These are phyloP conservation scores for Ustilago loliicola DNA, from an alignment of 1,284 basidiomycete species.

Conservation along the genomic window DNA sequence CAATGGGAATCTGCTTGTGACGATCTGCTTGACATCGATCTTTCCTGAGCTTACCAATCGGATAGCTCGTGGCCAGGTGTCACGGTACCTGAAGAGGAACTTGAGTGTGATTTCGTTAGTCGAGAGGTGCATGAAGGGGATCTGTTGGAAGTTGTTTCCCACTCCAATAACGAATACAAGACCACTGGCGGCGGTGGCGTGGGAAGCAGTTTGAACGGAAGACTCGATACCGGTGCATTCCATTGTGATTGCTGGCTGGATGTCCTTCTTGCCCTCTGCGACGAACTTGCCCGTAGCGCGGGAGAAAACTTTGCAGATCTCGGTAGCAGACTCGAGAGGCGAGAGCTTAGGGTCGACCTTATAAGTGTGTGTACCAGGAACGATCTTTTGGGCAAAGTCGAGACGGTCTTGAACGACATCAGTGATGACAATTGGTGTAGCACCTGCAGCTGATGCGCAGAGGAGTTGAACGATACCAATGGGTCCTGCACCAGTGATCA, in stretches of 20 bases:
- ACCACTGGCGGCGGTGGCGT: constrained; percentile 73
- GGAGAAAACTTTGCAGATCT: constrained; percentile 62
- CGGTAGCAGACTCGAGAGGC: constrained; percentile 48
- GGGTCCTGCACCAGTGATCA: constrained; percentile 70
- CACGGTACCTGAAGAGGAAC: constrained; percentile 72
- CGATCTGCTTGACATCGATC: constrained; percentile 87
- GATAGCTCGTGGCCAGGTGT: constrained; percentile 83
- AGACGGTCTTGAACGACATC: constrained; percentile 74
- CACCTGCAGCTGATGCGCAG: constrained; percentile 74
- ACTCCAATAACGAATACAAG: constrained; percentile 75
- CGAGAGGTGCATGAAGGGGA: constrained; percentile 73
- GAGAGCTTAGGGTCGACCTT: constrained; percentile 43
- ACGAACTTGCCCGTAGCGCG: constrained; percentile 46
- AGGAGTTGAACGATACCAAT: constrained; percentile 74
- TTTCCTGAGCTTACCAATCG: constrained; percentile 82
- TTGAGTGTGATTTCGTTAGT: constrained; percentile 75
- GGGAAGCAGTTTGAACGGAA: constrained; percentile 80
- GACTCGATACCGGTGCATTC: constrained; percentile 91
- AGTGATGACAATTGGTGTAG: constrained; percentile 74
- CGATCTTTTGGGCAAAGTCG: constrained; percentile 74
- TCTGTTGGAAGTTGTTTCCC: constrained; percentile 68
- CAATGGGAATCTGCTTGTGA: constrained; percentile 85
- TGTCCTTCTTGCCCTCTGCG: constrained; percentile 38
- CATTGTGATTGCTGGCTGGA: constrained; percentile 70
- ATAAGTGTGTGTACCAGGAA: constrained; percentile 72